Evolutionary conservation across 2,329 filamentous ascomycete species (phyloP), one percentile per base, ranked within the genome.

Genomic region (Epichloe aotearoae): DNA sequence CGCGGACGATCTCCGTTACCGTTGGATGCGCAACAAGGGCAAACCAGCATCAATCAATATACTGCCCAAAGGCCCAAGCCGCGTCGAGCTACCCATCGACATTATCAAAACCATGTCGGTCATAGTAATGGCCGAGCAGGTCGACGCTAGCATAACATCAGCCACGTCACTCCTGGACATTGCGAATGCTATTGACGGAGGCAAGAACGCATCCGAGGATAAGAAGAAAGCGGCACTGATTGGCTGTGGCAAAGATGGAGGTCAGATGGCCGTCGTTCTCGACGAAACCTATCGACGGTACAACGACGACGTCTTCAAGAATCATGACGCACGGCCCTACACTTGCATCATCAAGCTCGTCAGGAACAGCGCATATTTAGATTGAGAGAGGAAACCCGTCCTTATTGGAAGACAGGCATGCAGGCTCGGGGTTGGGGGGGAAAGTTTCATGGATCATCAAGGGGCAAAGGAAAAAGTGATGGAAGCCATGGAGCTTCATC

Each of bases 201-300:
- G 49, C 46, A 14, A 33, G 54, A 20, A 37, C 10, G 49, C 51
- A 7, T 43, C 49, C 2, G 45, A 46, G 7, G 50, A 44, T 1
- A 41, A 53, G 26, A 34, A 42, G 34, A 19, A 48, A 8, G 45
- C 44, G 19, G 34, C 51, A 7, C 39, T 63, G 39, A 61, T 66
- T 38, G 62, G 62, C 44, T 65, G 65, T 49, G 50, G 42, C 11
- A 50, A 55, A 5, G 30, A 50, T 15, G 65, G 65, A 37, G 56
- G 59, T 46, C 46, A 40, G 14, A 23, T 53, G 3, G 55, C 52
- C n/a, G 53, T 56, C 26, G 3, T 8, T 11, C 30, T 30, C 30
- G 0, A 30, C 1, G 30, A 30, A 4, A 30, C 30, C 0, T 0
- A 1, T 30, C 0, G 10, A 4, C 3, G 8, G 8, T 10, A 30